Evolutionary conservation across 768 basidiomycete species (phyloP).

Genomic region (Mycena polygramma): DNA sequence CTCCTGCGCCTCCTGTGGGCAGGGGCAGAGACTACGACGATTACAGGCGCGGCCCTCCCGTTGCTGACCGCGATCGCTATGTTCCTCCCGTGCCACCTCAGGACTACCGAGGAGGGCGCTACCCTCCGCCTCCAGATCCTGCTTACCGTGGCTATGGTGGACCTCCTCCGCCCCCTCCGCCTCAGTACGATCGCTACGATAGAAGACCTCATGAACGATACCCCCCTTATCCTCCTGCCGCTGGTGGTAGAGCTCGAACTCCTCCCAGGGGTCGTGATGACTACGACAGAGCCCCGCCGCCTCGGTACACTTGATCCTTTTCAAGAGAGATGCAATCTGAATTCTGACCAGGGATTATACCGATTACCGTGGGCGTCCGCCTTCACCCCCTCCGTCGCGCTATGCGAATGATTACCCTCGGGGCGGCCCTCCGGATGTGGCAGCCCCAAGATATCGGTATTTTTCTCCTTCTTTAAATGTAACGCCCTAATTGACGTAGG

Average conservation of each 20-base stretch:
- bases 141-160: conserved; percentile 66
- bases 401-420: conserved; percentile 66
- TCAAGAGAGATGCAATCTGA: conserved; percentile 1
- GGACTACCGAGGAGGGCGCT: conserved; percentile 71
- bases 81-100: conserved; percentile 60
- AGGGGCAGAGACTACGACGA: conserved; percentile 78
- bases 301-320: conserved; percentile 60
- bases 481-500: conserved; percentile 11
- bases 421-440: conserved; percentile 57
- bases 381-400: conserved; percentile 64
- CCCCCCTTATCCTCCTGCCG: conserved; percentile 59
- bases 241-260: conserved; percentile 68
- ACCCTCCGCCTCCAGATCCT: conserved; percentile 67
- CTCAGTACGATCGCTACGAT: conserved; percentile 74
- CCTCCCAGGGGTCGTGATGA: conserved; percentile 75
- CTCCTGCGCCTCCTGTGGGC: conserved; percentile 58
- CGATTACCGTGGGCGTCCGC: conserved; percentile 68
- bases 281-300: conserved; percentile 66
- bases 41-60: conserved; percentile 64
- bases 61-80: conserved; percentile 66
- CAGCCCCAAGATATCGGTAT: conserved; percentile 62
- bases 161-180: conserved; percentile 62
- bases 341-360: conserved; percentile 64
- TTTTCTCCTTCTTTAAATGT: conserved; percentile 1
- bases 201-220: conserved; percentile 67